Conservation (phyloP, 495 filamentous ascomycete genomes). For the Beverwykella pulmonaria region DNA sequence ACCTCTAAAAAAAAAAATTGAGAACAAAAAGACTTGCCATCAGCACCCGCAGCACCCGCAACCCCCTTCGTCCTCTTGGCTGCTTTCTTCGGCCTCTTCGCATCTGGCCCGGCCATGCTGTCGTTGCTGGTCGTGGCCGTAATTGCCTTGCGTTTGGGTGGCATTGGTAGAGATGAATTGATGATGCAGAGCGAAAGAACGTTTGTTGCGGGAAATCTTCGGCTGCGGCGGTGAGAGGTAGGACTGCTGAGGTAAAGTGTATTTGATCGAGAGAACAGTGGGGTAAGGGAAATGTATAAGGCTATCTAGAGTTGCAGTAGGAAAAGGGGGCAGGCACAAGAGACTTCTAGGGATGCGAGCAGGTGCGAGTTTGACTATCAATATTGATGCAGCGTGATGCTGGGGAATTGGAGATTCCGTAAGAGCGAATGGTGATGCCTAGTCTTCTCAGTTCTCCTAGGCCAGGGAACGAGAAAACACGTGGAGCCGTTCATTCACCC, state of each 20-base stretch:
- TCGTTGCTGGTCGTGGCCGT: background rate
- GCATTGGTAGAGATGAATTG: background rate
- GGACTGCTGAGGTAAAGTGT: background rate
- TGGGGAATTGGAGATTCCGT: no score
- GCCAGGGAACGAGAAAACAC: background rate
- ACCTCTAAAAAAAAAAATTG: background rate
- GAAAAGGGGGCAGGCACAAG: background rate
- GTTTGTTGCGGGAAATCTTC: background rate
- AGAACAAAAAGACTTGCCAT: background rate
- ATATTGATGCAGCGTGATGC: no score
- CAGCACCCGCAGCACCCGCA: background rate
- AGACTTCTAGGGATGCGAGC: no score
- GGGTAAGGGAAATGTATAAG: no score
- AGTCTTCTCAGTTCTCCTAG: background rate
- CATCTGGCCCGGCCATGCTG: background rate
- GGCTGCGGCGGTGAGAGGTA: background rate
- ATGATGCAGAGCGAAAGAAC: background rate
- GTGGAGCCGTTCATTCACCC: background rate
- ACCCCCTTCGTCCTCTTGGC: background rate
- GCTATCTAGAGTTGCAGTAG: background rate
- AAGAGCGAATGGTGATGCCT: no score
- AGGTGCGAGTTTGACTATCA: no score
- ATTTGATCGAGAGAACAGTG: background rate
- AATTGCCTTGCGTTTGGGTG: slow-evolving; percentile 12
- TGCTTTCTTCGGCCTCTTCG: slow-evolving; percentile 3